phyloP scores from a whole-genome alignment of 2,329 filamentous ascomycete species.

The Hypomyces perniciosus region DNA sequence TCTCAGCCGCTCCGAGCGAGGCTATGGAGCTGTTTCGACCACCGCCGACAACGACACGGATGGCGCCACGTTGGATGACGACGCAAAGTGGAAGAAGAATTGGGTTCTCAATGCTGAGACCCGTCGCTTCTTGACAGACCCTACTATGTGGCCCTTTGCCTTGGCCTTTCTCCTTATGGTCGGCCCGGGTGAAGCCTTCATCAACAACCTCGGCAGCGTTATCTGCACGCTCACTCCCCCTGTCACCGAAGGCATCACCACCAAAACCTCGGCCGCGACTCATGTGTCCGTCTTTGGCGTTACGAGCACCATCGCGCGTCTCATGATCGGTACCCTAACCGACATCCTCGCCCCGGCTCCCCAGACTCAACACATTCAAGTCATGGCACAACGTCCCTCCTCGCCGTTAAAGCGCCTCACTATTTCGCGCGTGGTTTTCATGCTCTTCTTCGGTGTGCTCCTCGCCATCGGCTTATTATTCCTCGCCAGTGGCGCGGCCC shows the following conservation, averaged over 20 bases:
- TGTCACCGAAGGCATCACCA: slow-evolving; percentile 33
- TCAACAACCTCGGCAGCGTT: slow-evolving; percentile 94
- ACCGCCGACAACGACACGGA: slow-evolving; percentile 41
- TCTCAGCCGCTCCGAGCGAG: slow-evolving; percentile 49
- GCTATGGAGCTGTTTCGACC: slow-evolving; percentile 58
- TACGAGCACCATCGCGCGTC: slow-evolving; percentile 81
- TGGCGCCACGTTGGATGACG: slow-evolving; percentile 37
- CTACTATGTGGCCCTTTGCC: slow-evolving; percentile 94
- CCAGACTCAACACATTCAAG: slow-evolving; percentile 51
- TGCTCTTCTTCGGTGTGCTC: slow-evolving; percentile 67
- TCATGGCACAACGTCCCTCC: slow-evolving; percentile 23
- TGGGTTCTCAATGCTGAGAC: slow-evolving; percentile 93
- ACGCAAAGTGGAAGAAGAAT: slow-evolving; percentile 67
- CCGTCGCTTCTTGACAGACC: slow-evolving; percentile 73
- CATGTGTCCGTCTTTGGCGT: slow-evolving; percentile 91
- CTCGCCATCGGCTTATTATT: slow-evolving; percentile 71
- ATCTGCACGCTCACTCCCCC: slow-evolving; percentile 76
- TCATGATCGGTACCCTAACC: slow-evolving; percentile 83
- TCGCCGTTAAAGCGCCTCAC: slow-evolving; percentile 39
- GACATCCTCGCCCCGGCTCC: slow-evolving; percentile 74
- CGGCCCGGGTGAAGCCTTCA: slow-evolving; percentile 93
- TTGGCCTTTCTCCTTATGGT: slow-evolving; percentile 87
- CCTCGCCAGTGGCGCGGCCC: slow-evolving; percentile 68
- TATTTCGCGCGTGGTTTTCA: slow-evolving; percentile 73
- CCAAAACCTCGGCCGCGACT: slow-evolving; percentile 63